These are phyloP conservation scores for Cytospora schulzeri DNA, from an alignment of 2,329 filamentous ascomycete genomes.

Conservation along the genomic window DNA sequence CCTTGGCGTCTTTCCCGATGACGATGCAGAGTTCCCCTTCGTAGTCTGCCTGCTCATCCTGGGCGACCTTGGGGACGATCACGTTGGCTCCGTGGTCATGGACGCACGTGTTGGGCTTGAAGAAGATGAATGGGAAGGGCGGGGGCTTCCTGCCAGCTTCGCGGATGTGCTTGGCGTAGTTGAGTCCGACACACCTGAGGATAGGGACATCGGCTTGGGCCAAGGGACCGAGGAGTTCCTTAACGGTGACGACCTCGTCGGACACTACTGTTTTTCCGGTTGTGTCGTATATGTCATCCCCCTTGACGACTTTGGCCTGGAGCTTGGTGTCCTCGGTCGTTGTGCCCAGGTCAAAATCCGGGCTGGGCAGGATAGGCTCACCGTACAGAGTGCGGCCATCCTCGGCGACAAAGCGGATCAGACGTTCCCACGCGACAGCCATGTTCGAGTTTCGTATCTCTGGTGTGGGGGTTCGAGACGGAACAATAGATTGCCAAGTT, in stretches of 20 bases:
- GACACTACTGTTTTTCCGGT: conserved; percentile 51
- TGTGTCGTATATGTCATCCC: conserved; percentile 51
- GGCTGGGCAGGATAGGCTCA: conserved; percentile 50
- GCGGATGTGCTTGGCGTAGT: conserved; percentile 60
- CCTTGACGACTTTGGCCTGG: conserved; percentile 54
- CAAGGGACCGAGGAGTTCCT: conserved; percentile 55
- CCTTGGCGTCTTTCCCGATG: conserved; percentile 47
- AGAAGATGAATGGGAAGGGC: conserved; percentile 52
- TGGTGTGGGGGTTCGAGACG: background rate
- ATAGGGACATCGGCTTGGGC: conserved; percentile 54
- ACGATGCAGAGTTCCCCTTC: conserved; percentile 51
- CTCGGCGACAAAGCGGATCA: conserved; percentile 56
- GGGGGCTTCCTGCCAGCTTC: conserved; percentile 54
- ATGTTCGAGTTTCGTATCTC: conserved; percentile 29
- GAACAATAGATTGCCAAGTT: background rate
- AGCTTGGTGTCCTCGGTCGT: conserved; percentile 50
- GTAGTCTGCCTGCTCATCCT: conserved; percentile 52
- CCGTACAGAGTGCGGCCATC: conserved; percentile 54
- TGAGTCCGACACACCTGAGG: conserved; percentile 60
- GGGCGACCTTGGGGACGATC: conserved; percentile 50
- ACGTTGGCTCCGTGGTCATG: conserved; percentile 42
- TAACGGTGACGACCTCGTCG: conserved; percentile 56
- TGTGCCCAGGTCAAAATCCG: conserved; percentile 51
- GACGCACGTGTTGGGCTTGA: conserved; percentile 49
- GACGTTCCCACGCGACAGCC: conserved; percentile 48